Conservation (phyloP, 768 basidiomycete species). For the Tricholoma flavovirens region DNA sequence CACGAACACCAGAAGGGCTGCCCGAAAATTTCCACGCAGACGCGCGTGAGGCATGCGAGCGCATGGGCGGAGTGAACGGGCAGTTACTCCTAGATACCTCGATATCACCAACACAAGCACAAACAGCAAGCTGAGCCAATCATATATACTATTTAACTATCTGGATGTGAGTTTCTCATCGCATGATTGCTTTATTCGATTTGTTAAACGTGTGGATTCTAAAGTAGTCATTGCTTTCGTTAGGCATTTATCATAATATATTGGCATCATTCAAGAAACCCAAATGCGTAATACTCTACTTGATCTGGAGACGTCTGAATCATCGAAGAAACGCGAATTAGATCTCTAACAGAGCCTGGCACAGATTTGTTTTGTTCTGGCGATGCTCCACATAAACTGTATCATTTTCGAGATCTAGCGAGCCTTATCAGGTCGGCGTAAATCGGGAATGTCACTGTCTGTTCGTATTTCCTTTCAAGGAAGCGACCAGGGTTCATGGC, state of each 20-base stretch:
- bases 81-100: slow-evolving; percentile 19
- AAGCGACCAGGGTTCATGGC: too few species aligned
- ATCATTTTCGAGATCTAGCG: too few species aligned
- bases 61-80: slow-evolving; percentile 46
- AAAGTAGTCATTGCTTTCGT: neutral
- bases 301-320: neutral
- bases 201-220: neutral
- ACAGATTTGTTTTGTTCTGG: too few species aligned
- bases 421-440: too few species aligned
- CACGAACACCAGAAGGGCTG: slow-evolving; percentile 30
- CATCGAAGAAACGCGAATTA: too few species aligned
- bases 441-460: too few species aligned
- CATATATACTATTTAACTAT: neutral
- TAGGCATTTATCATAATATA: neutral
- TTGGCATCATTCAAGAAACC: neutral
- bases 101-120: neutral
- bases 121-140: neutral
- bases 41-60: slow-evolving; percentile 34
- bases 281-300: neutral
- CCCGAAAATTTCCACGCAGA: slow-evolving; percentile 45
- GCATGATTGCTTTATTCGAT: neutral
- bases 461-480: too few species aligned
- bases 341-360: too few species aligned
- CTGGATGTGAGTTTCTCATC: neutral
- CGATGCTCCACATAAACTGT: too few species aligned